Base-by-base conservation (phyloP, 2,329 filamentous ascomycete genomes). In the Xylaria arbuscula region DNA sequence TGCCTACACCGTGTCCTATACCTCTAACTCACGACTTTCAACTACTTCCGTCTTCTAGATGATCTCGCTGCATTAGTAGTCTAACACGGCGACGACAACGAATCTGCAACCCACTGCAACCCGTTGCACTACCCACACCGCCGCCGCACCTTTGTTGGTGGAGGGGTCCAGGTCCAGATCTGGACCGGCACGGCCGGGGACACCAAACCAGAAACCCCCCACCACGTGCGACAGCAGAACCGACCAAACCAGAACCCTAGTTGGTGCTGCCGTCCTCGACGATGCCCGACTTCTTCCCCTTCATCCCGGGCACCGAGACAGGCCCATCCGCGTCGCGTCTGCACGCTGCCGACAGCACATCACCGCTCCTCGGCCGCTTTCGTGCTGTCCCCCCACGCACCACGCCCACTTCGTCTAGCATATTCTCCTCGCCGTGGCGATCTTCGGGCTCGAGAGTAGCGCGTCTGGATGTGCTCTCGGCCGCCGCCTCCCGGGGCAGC, bases 201-300 rank as follows among this genome's bases (percentile, higher is more conserved):
- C 17, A 17, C 6, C 13, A n/a, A 17, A 19, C 17, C 13, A n/a
- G 17, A 19, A 17, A 40, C 36, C 8, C 34, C 36, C 36, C 40
- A 45, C 40, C 40, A 17, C 3, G 28, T 28, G 28, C 28, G 28
- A 28, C 28, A 28, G 28, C 28, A 28, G 38, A 22, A 22, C 45
- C 15, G 42, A 40, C n/a, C 47, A 22, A 19, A 22, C 22, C 10
- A 19, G 22, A 24, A n/a, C n/a, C n/a, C n/a, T 28, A 28, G 28
- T 28, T 28, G 28, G 17, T 17, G 22, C 34, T 4, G 22, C 28
- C 54, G 32, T 28, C 62, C 22, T 3, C 5, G 9, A 40, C 61
- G 28, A 90, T 90, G 88, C 87, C 89, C 76, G 83, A 85, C 75
- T 89, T 90, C 83, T 91, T 91, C 81, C 84, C 86, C 77, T 91